phyloP scores from a whole-genome alignment of 495 filamentous ascomycete species.

The Penicillium antarcticum region DNA sequence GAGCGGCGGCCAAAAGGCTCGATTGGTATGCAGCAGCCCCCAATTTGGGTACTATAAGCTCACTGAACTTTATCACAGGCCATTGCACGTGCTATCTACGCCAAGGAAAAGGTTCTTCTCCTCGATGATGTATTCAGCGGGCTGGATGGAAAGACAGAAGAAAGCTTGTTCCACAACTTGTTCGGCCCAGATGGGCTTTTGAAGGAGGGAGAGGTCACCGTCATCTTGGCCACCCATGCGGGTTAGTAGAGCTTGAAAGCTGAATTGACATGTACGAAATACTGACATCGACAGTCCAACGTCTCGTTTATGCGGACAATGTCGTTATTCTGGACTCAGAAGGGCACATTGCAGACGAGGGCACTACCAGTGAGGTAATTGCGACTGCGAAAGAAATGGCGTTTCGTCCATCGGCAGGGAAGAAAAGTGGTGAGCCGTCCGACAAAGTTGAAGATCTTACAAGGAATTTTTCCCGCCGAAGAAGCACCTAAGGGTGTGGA shows the following conservation, averaged over 20 bases:
- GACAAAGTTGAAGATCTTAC: background rate
- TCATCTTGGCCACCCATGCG: slow-evolving; percentile 32
- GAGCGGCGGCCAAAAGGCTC: slow-evolving; percentile 37
- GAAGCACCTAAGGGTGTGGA: background rate
- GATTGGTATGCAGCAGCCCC: slow-evolving; percentile 24
- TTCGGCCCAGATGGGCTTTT: slow-evolving; percentile 42
- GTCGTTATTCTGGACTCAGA: background rate
- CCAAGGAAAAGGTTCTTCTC: slow-evolving; percentile 31
- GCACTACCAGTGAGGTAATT: background rate
- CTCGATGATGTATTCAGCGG: slow-evolving; percentile 39
- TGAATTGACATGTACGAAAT: background rate
- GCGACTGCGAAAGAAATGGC: background rate
- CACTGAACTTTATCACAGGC: slow-evolving; percentile 13
- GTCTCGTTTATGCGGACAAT: background rate
- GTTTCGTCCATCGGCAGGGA: background rate
- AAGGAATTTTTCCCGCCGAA: background rate
- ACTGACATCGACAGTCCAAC: background rate
- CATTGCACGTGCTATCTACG: slow-evolving; percentile 47
- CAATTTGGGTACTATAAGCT: no score
- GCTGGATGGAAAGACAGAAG: slow-evolving; percentile 37
- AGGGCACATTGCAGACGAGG: background rate
- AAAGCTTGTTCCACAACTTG: slow-evolving; percentile 39
- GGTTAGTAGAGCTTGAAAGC: background rate
- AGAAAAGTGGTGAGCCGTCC: background rate
- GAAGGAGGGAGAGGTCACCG: slow-evolving; percentile 26